Conservation (phyloP, 2,329 filamentous ascomycete genomes). For the Akanthomyces lecanii region DNA sequence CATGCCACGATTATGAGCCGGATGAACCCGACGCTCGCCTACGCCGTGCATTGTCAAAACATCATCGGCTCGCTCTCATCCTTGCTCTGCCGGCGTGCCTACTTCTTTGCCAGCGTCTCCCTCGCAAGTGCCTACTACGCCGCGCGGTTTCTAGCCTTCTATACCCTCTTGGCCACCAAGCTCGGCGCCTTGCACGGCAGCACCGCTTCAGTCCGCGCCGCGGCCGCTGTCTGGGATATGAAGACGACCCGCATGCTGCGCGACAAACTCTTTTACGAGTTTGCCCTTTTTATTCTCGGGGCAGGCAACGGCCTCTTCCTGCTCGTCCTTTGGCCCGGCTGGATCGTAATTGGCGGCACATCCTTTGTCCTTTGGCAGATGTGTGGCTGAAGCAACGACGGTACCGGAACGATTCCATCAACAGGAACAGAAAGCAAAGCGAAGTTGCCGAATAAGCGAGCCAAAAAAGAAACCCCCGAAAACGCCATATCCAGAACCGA, state of each 20-base stretch:
- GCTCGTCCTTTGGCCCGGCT: slow-evolving; percentile 55
- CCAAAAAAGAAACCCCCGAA: too few species aligned
- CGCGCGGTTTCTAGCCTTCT: slow-evolving; percentile 25
- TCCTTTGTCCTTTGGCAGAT: slow-evolving; percentile 32
- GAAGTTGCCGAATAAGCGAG: background rate
- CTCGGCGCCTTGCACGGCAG: slow-evolving; percentile 28
- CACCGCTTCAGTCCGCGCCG: slow-evolving; percentile 27
- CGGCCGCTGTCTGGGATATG: slow-evolving; percentile 35
- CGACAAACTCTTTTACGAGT: slow-evolving; percentile 48
- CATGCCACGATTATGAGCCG: slow-evolving; percentile 25
- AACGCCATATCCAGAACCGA: background rate
- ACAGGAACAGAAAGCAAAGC: slow-evolving; percentile 1
- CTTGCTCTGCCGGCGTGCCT: slow-evolving; percentile 30
- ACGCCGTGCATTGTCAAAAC: slow-evolving; percentile 33
- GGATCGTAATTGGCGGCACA: slow-evolving; percentile 43
- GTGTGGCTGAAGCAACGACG: slow-evolving; percentile 27
- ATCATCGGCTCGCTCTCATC: slow-evolving; percentile 29
- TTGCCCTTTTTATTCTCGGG: slow-evolving; percentile 48
- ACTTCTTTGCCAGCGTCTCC: slow-evolving; percentile 28
- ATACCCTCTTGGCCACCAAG: slow-evolving; percentile 27
- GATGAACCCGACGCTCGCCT: slow-evolving; percentile 32
- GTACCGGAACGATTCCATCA: background rate
- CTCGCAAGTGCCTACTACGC: slow-evolving; percentile 24
- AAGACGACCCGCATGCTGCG: slow-evolving; percentile 33
- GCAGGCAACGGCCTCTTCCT: slow-evolving; percentile 46